Evolutionary conservation across 2,329 filamentous ascomycete genomes (phyloP), one percentile per base, ranked within the genome.

Genomic region (Sphaceloma murrayae): DNA sequence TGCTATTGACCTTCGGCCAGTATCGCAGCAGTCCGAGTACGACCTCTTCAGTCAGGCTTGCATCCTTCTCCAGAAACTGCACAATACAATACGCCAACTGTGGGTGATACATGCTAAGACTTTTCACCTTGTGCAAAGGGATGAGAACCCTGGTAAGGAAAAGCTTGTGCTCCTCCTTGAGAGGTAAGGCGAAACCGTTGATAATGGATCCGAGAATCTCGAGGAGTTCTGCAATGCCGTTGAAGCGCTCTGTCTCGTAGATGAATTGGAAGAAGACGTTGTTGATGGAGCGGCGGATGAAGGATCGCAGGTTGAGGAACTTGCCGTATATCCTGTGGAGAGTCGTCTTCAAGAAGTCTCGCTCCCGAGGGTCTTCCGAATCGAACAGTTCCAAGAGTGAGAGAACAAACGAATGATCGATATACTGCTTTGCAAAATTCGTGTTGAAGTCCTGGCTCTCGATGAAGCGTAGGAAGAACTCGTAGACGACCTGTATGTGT

Each of bases 231-330:
- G 91, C 91, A 58, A 98, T 95, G 44, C 91, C 91, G 57, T 98
- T 98, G 70, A 98, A 96, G 48, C 91, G 78, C 65, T 98, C 91
- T 3, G 91, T 98, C 66, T 98, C 91, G 62, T 98, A 98, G 49
- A 87, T 88, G 64, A 98, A 98, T 61, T 98, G 91, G 74, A 98
- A 98, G 69, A 98, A 98, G 56, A 98, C 91, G 59, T 98, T 96
- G 77, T 98, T 98, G 74, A 98, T 98, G 46, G 91, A 98, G 56
- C 91, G 80, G 59, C 91, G 78, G 59, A 98, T 98, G 64, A 94
- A 98, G 21, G 91, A 96, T 49, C 91, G 82, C 51, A 98, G 73
- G 63, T 98, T 98, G 56, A 98, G 75, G 67, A 98, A 98, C 69
- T 98, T 98, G 58, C 91, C 91, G 61, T 98, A 98, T 61, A 98